Base-by-base conservation (phyloP, 2,329 filamentous ascomycete genomes). In the Gremmenia infestans region DNA sequence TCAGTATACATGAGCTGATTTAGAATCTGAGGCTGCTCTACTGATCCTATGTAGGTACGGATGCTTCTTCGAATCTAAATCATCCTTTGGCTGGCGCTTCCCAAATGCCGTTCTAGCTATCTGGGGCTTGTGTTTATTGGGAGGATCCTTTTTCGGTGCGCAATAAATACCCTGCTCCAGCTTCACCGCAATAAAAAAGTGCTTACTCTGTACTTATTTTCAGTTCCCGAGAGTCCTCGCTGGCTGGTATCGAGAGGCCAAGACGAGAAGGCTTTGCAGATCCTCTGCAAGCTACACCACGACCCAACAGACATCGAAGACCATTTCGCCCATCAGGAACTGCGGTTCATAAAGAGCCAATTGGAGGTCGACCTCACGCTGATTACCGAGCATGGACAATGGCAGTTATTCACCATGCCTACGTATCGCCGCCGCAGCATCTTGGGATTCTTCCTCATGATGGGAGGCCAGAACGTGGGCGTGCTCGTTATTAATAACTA, bases 401-500 rank as follows among this genome's bases (percentile, higher is more conserved):
- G 56, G 56, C 56, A 58, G 40, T 37, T 58, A 4, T 58, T 58
- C 22, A 58, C 53, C 8, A 52, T 50, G 5, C 49, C 45, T 5
- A 58, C 56, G 12, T 58, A 58, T 42, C 56, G 56, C 36, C 35
- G 47, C 3, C 53, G 56, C 6, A 55, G 35, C 14, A 53, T 55
- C 28, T 25, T 58, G 32, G 55, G 46, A 8, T 46, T 48, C n/a
- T 23, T 60, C 28, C 32, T 60, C 46, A 49, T 57, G 51, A 47
- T 50, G 15, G 56, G 53, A 15, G 53, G 53, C 5, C 56, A 58
- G 22, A 58, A 58, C 28, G 50, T 48, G 32, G 56, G 56, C 23
- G 53, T 58, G 22, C 46, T 58, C 5, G 56, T 58, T 25, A 58
- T 58, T 25, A 56, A 55, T 28, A 58, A 56, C 23, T 58, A 55